Base-by-base conservation (phyloP, 306 rosid species). In the Alnus glutinosa region DNA sequence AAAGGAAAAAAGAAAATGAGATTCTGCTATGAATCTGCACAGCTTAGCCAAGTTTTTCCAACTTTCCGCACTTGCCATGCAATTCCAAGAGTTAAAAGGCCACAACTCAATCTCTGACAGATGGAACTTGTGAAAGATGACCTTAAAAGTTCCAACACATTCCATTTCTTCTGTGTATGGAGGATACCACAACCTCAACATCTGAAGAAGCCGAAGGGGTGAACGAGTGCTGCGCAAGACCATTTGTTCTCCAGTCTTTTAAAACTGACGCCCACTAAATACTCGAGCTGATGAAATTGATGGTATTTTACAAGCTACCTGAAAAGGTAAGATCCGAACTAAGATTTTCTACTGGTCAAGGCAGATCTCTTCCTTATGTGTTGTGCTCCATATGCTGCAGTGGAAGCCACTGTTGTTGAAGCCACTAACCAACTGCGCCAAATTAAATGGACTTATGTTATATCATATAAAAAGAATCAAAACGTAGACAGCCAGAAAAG, bases 391-490 rank as follows among this genome's bases (percentile, higher is more conserved):
- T 93, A 91, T 34, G 98, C 92, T 58, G 89, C 91, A 0, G 93
- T 87, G 14, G 90, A 87, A 48, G 83, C 79, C 86, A 86, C 73
- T 59, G 97, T 92, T 46, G 98, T 95, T 80, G 95, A 89, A 36
- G 94, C 98, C 76, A 95, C 98, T 84, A 95, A 75, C 94, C 92
- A 95, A 77, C 98, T 95, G 92, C 86, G 85, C 54, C 78, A 80
- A 61, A 71, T 37, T 37, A 37, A 67, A 37, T 67, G 23, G 55
- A 69, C 75, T 59, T 71, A 30, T 15, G 39, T 11, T 47, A 48
- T 30, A 10, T n/a, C 70, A 51, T 32, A 44, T 10, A 37, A 42
- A 44, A 37, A 42, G 57, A 77, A 57, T 77, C 23, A 14, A 19
- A 23, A 36, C 3, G 52, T 49, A 75, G 58, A 66, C 5, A 70